Conservation (phyloP, 1,284 basidiomycete species). For the Boletellus deceptivus region DNA sequence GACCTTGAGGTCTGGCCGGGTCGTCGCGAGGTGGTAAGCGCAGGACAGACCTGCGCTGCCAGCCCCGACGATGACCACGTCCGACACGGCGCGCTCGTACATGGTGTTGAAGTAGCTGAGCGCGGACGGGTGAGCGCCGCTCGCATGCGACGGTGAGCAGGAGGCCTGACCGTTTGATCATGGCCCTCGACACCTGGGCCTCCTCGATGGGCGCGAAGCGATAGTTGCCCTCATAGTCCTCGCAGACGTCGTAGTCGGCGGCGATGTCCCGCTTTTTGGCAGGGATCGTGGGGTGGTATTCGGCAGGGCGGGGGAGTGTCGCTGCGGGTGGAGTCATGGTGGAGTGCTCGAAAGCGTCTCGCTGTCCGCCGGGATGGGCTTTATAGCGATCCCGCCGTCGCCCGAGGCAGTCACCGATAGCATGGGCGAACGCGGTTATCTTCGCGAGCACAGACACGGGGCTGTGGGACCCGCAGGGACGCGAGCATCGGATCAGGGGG, state of each 20-base stretch:
- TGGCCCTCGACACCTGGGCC: constrained; percentile 73
- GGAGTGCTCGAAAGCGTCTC: neutral
- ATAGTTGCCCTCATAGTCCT: constrained; percentile 44
- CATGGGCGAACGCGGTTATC: too few relatives aligned
- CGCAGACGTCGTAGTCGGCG: constrained; percentile 22
- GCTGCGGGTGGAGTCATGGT: constrained; percentile 29
- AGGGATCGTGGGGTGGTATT: constrained; percentile 2
- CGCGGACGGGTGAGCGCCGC: constrained; percentile 3
- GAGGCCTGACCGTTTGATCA: constrained; percentile 65
- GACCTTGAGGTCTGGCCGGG: constrained; percentile 73
- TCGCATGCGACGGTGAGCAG: neutral
- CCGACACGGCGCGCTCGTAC: constrained; percentile 74
- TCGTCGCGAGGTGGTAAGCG: constrained; percentile 70
- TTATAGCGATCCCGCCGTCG: constrained; percentile 4
- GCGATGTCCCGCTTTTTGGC: constrained; percentile 9
- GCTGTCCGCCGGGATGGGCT: neutral
- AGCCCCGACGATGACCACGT: constrained; percentile 79
- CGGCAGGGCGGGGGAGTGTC: constrained; percentile 12
- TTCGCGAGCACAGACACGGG: too few relatives aligned
- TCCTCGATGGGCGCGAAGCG: constrained; percentile 74
- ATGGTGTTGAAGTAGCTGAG: constrained; percentile 66
- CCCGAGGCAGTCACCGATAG: neutral
- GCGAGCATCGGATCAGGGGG: too few relatives aligned
- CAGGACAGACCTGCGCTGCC: constrained; percentile 80
- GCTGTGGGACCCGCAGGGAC: too few relatives aligned